These are phyloP conservation scores for Calocera cornea DNA, from an alignment of 768 basidiomycete genomes.

Conservation along the genomic window DNA sequence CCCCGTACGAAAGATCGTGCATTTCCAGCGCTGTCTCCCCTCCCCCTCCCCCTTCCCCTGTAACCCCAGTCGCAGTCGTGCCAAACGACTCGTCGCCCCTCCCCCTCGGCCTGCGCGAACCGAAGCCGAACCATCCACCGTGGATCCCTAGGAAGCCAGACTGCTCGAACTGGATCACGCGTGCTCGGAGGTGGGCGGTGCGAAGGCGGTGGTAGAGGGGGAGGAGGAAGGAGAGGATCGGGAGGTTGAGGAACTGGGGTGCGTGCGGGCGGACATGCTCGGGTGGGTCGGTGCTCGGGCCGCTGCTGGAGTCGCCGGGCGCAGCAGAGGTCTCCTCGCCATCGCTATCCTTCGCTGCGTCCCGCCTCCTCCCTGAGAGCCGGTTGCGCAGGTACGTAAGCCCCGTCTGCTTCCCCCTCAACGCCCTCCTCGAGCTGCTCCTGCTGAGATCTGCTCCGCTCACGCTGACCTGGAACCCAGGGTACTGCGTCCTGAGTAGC, in stretches of 20 bases:
- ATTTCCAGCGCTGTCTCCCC: background rate
- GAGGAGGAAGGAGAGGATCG: background rate
- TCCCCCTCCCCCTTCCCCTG: background rate
- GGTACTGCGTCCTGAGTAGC: conserved; percentile 31
- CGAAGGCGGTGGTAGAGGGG: background rate
- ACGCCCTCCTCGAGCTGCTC: background rate
- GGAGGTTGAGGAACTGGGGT: background rate
- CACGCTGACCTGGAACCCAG: conserved; percentile 2
- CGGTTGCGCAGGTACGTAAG: background rate
- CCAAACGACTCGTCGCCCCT: background rate
- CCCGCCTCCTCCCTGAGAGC: background rate
- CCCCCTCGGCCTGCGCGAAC: background rate
- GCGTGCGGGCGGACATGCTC: background rate
- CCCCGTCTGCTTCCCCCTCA: background rate
- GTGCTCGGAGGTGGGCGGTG: background rate
- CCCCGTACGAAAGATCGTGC: background rate
- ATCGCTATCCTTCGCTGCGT: too few species aligned
- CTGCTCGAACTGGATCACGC: background rate
- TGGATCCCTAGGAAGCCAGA: background rate
- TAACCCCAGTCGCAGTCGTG: background rate
- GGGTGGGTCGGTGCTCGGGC: background rate
- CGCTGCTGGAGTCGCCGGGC: too few species aligned
- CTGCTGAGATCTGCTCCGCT: background rate
- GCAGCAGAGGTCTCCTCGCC: too few species aligned
- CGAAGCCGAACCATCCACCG: background rate